phyloP scores from a whole-genome alignment of 2,329 filamentous ascomycete species.

The Xylaria sp. region DNA sequence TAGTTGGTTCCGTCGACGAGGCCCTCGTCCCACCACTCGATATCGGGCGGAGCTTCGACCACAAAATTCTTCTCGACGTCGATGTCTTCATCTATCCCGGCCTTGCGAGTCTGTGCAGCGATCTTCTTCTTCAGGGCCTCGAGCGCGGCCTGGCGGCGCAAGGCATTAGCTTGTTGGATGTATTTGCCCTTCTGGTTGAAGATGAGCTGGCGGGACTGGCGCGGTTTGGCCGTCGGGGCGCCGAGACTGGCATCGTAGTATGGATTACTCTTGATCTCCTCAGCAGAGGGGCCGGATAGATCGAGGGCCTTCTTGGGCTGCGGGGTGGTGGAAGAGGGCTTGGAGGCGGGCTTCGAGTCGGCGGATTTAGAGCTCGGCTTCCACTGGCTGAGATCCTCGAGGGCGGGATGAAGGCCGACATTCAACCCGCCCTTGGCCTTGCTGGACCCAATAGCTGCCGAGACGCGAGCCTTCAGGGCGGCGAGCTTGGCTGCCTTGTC shows the following conservation, averaged over 20 bases:
- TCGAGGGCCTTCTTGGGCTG: slow-evolving; percentile 49
- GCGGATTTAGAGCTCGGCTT: slow-evolving; percentile 43
- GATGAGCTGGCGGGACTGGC: slow-evolving; percentile 78
- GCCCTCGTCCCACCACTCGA: slow-evolving; percentile 99
- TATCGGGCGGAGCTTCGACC: slow-evolving; percentile 81
- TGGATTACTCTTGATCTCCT: slow-evolving; percentile 68
- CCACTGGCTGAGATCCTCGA: slow-evolving; percentile 58
- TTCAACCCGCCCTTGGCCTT: slow-evolving; percentile 64
- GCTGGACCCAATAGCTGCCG: slow-evolving; percentile 72
- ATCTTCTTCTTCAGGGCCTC: slow-evolving; percentile 96
- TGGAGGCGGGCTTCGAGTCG: slow-evolving; percentile 54
- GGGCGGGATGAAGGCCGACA: slow-evolving; percentile 74
- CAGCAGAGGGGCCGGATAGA: slow-evolving; percentile 45
- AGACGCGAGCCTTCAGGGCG: slow-evolving; percentile 81
- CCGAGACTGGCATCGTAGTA: slow-evolving; percentile 80
- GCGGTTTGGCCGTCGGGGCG: slow-evolving; percentile 68
- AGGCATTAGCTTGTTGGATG: slow-evolving; percentile 89
- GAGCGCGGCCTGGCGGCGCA: slow-evolving; percentile 85
- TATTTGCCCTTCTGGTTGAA: slow-evolving; percentile 99
- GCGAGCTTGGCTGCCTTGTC: slow-evolving; percentile 76
- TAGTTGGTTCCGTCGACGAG: slow-evolving; percentile 81
- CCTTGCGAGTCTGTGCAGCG: slow-evolving; percentile 84
- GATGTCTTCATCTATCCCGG: slow-evolving; percentile 91
- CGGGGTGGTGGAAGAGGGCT: slow-evolving; percentile 25
- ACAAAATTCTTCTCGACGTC: slow-evolving; percentile 91